Base-by-base conservation (phyloP, 176 grass and related monocot species). In the Ensete ventricosum region DNA sequence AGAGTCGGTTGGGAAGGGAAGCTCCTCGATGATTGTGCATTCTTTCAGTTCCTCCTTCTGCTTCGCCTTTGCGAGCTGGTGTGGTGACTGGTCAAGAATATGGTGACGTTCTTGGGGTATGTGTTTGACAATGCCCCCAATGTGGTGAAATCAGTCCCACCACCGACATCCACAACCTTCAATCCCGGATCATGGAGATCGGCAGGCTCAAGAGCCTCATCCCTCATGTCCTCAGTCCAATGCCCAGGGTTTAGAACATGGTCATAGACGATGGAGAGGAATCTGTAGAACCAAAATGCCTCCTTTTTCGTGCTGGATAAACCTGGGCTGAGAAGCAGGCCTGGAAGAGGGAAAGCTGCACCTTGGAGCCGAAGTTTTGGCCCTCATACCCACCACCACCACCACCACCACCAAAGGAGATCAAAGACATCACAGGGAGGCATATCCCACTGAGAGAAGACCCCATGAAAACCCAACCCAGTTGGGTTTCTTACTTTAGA, bases 231-330 rank as follows among this genome's bases (percentile, higher is more conserved):
- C 81, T 99, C 91, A 27, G 88, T 99, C 91, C 88, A 99, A 79
- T 99, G 96, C 69, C 87, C 86, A 57, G 88, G 96, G 83, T 92
- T 99, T 79, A 95, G 81, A 73, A 95, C 75, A 81, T 99, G 91
- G 81, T 99, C 91, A 66, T 99, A 99, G 1, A 89, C 88, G 65
- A 99, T 89, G 69, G 96, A 99, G 62, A 99, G 83, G 73, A 99
- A 91, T 16, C 88, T 85, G 68, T 99, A 99, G 88, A 99, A 99
- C 96, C 96, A 99, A 81, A 99, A 91, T n/a, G 96, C 96, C 83
- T 99, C 91, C 86, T 99, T 87, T 79, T 99, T 99, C 22, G 91
- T 95, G 96, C 81, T 95, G 91, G 76, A 99, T 99, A 83, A 99
- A 99, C 26, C 96, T 83, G 59, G 88, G 88, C 67, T 86, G 84